These are phyloP conservation scores for Phascolomyces articulosus DNA, from an alignment of 371 early-diverging fungal genomes.

Conservation along the genomic window DNA sequence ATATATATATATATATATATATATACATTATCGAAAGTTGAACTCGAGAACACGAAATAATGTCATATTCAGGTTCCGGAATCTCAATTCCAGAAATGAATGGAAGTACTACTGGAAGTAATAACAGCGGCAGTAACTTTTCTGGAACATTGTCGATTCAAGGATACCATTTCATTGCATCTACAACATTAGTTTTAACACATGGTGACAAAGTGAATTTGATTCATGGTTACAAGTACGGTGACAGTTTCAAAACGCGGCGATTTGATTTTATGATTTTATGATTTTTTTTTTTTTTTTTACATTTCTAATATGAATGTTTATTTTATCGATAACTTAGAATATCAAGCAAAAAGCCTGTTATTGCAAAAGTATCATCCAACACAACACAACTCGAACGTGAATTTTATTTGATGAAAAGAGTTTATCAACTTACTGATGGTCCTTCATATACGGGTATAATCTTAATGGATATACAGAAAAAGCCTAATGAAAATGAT, in stretches of 20 bases:
- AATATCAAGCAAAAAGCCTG: conserved; percentile 41
- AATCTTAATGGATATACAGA: no score
- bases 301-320: no score
- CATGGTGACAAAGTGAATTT: conserved; percentile 45
- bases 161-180: conserved; percentile 43
- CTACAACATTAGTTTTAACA: conserved; percentile 32
- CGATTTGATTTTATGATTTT: no score
- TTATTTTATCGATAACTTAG: conserved; percentile 12
- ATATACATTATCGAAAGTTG: no score
- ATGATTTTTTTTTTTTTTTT: no score
- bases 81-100: background rate
- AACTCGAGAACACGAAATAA: background rate
- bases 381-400: conserved; percentile 39
- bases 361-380: conserved; percentile 44
- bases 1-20: no score
- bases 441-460: conserved; percentile 36
- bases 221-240: conserved; percentile 39
- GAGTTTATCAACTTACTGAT: conserved; percentile 37
- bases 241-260: background rate
- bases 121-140: background rate
- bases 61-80: conserved; percentile 1
- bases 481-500: conserved; percentile 31
- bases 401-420: conserved; percentile 43
- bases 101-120: background rate
- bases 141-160: conserved; percentile 30